Conservation (phyloP, 352 stramenopile genomes). For the Hyaloperonospora brassicae region DNA sequence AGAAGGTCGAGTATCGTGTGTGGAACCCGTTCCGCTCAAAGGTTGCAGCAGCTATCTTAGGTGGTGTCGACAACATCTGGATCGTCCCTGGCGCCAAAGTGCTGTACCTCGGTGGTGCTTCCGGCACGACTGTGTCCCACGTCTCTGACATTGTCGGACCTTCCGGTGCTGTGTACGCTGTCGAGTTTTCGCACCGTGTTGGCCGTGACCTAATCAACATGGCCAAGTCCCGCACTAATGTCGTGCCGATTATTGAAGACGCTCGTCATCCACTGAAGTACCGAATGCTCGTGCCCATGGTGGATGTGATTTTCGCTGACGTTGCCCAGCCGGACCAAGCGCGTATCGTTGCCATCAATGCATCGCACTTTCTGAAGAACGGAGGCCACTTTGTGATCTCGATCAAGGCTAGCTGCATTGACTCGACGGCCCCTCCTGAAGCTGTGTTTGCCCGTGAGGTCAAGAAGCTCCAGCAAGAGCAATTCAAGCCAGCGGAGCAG, state of each 20-base stretch:
- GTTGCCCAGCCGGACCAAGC: slow-evolving; percentile 99
- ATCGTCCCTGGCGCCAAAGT: slow-evolving; percentile 97
- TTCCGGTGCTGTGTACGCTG: slow-evolving; percentile 95
- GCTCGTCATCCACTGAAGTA: slow-evolving; percentile 97
- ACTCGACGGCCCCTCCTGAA: slow-evolving; percentile 96
- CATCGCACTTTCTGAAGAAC: slow-evolving; percentile 99
- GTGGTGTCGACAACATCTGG: slow-evolving; percentile 98
- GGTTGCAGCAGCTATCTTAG: slow-evolving; percentile 97
- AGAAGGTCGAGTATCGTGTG: slow-evolving; percentile 99
- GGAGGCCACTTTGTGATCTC: slow-evolving; percentile 99
- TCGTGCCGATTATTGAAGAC: slow-evolving; percentile 99
- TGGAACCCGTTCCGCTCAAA: slow-evolving; percentile 99
- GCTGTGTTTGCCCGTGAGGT: slow-evolving; percentile 96
- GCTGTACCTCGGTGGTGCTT: slow-evolving; percentile 98
- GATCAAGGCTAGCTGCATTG: slow-evolving; percentile 99
- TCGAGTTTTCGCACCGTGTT: slow-evolving; percentile 99
- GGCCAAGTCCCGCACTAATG: slow-evolving; percentile 97
- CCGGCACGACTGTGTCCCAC: slow-evolving; percentile 97
- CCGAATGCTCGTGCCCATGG: slow-evolving; percentile 98
- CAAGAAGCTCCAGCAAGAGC: slow-evolving; percentile 96
- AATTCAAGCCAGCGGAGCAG: slow-evolving; percentile 99
- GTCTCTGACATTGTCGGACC: slow-evolving; percentile 99
- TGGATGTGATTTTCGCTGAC: slow-evolving; percentile 98
- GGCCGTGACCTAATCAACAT: slow-evolving; percentile 99
- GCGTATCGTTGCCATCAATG: slow-evolving; percentile 98